Evolutionary conservation across 108 stramenopile species (phyloP), one percentile per base, ranked within the genome.

Genomic region (Cylindrotheca fusiformis): DNA sequence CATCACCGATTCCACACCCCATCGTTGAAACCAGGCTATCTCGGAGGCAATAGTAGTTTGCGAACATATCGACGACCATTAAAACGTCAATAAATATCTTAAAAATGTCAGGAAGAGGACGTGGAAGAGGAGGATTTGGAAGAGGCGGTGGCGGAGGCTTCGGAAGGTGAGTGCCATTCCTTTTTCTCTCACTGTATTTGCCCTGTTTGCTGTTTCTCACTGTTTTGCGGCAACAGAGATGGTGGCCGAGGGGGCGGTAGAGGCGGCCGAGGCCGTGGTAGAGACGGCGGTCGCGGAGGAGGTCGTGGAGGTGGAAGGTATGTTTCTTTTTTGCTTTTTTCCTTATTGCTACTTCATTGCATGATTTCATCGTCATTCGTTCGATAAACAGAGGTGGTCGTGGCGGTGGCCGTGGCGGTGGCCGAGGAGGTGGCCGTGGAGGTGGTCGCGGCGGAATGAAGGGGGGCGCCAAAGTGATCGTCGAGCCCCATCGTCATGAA

Each of bases 401-500:
- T 29, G 21, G 52, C n/a, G 36, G 48, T 45, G 68, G 81, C 6
- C 58, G 82, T 24, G 59, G 85, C n/a, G 74, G 87, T 1, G 69
- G 86, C 53, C 71, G 93, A 23, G 71, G 85, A 19, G 77, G 91
- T 25, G 33, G 87, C 36, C 66, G 91, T 21, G 76, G 80, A 12
- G 77, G 84, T 46, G 59, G 86, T 14, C 41, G 84, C 29, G 88
- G 95, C 2, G 86, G 91, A 14, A 89, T 88, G 87, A 88, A 88
- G 78, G 94, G 94, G 5, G 99, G 99, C 3, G 72, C 95, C 65
- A 99, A 99, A 76, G 97, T 97, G 14, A 72, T 97, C 25, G 86
- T 98, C 48, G 93, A 96, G 64, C 95, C 96, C 21, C 97, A 97
- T 73, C 83, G 97, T 45, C 99, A 99, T 78, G 91, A 96, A 68